Conservation (phyloP, 371 early-diverging fungal species). For the Catenaria anguillulae region DNA sequence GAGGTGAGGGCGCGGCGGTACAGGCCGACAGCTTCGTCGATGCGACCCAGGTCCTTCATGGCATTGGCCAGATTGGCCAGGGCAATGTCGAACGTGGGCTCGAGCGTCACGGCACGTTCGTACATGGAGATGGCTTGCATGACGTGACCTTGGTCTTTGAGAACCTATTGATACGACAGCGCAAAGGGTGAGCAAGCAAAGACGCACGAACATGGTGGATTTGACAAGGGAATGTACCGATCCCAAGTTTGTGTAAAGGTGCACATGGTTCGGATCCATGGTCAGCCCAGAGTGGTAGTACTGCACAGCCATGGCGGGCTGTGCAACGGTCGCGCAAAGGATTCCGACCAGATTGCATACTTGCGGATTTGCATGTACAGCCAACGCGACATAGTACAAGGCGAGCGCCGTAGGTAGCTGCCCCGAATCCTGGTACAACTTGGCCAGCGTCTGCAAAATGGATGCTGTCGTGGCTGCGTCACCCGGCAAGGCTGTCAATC, state of each 20-base stretch:
- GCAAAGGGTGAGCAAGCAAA: too few species aligned
- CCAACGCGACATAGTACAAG: conserved; percentile 66
- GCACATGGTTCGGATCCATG: conserved; percentile 69
- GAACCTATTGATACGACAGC: conserved; percentile 6
- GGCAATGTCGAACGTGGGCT: conserved; percentile 77
- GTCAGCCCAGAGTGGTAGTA: conserved; percentile 77
- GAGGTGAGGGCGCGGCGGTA: conserved; percentile 68
- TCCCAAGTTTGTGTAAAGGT: conserved; percentile 77
- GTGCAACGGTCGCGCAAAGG: conserved; percentile 43
- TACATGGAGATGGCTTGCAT: conserved; percentile 74
- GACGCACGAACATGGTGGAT: too few species aligned
- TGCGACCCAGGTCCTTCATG: conserved; percentile 71
- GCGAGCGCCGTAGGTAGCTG: conserved; percentile 50
- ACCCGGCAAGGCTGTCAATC: background rate
- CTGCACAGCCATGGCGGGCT: conserved; percentile 49
- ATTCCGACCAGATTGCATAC: conserved; percentile 83
- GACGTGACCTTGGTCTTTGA: conserved; percentile 74
- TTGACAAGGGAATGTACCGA: too few species aligned
- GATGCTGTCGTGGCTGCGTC: conserved; percentile 46
- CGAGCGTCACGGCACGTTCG: conserved; percentile 68
- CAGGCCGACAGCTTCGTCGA: conserved; percentile 74
- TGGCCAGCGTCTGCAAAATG: conserved; percentile 65
- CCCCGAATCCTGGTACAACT: conserved; percentile 66
- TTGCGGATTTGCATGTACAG: conserved; percentile 66
- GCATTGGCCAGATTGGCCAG: conserved; percentile 82